Conservation (phyloP, 169 alveolate species). For the Plasmodium reichenowi region DNA sequence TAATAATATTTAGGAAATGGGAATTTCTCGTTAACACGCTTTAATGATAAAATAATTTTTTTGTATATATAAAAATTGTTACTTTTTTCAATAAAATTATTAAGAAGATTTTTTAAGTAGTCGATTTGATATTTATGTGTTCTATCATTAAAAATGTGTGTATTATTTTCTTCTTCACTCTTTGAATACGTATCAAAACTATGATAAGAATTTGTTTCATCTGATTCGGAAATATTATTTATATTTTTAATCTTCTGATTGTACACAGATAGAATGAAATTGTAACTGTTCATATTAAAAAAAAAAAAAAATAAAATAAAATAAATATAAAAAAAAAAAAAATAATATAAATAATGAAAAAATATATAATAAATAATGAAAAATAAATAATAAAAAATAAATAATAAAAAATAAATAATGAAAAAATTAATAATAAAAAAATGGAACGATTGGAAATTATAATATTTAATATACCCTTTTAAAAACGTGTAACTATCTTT, state of each 20-base stretch:
- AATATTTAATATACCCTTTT: neutral
- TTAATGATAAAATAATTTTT: slow-evolving; percentile 26
- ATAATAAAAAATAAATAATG: neutral
- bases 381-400: neutral
- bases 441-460: neutral
- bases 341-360: neutral
- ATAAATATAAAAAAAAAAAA: neutral
- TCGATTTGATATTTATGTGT: neutral
- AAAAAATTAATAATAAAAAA: neutral
- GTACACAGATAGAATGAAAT: slow-evolving; percentile 6
- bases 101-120: neutral
- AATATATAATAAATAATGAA: neutral
- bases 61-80: slow-evolving; percentile 32
- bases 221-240: slow-evolving; percentile 10
- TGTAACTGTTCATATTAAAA: slow-evolving; percentile 1
- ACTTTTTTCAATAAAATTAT: slow-evolving; percentile 2
- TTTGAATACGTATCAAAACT: slow-evolving; percentile 23
- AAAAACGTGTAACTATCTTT: neutral
- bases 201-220: slow-evolving; percentile 38
- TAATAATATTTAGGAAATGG: neutral
- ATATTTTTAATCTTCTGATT: slow-evolving; percentile 2
- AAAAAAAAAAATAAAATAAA: neutral
- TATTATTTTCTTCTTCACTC: slow-evolving; percentile 25
- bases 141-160: neutral
- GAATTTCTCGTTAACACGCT: slow-evolving; percentile 33